These are phyloP conservation scores for Exidia glandulosa DNA, from an alignment of 768 basidiomycete genomes.

Conservation along the genomic window DNA sequence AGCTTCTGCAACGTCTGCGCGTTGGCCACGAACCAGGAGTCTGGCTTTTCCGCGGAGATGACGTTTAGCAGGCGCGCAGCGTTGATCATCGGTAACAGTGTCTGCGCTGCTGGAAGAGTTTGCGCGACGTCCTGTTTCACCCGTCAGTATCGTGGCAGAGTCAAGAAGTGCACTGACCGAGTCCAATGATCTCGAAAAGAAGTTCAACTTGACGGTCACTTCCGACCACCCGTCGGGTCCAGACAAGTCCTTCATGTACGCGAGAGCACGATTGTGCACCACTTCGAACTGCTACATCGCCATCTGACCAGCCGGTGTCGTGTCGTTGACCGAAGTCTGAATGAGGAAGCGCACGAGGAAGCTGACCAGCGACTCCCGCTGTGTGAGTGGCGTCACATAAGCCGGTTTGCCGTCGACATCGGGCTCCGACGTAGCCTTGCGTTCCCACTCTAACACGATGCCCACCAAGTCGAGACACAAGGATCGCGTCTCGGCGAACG, in stretches of 20 bases:
- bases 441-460: conserved; percentile 91
- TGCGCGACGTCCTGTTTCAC: conserved; percentile 3
- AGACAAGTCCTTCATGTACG: conserved; percentile 65
- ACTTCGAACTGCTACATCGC: conserved; percentile 24
- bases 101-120: conserved; percentile 42
- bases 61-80: conserved; percentile 84
- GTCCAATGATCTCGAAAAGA: conserved; percentile 76
- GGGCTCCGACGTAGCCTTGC: conserved; percentile 31
- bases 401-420: conserved; percentile 7
- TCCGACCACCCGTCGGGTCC: conserved; percentile 81
- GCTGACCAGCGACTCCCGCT: conserved; percentile 87
- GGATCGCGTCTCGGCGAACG: conserved; percentile 74
- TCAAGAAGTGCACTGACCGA: conserved; percentile 39
- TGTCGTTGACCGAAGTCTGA: conserved; percentile 44
- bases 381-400: conserved; percentile 69
- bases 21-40: conserved; percentile 71
- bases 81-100: conserved; percentile 60
- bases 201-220: conserved; percentile 83
- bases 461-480: conserved; percentile 86
- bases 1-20: conserved; percentile 66
- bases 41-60: conserved; percentile 70
- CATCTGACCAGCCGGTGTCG: conserved; percentile 6
- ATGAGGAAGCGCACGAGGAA: conserved; percentile 90
- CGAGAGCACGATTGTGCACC: conserved; percentile 40
- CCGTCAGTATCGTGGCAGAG: conserved; percentile 2